These are phyloP conservation scores for Nepenthes gracilis DNA, from an alignment of 148 eudicot genomes.

Conservation along the genomic window DNA sequence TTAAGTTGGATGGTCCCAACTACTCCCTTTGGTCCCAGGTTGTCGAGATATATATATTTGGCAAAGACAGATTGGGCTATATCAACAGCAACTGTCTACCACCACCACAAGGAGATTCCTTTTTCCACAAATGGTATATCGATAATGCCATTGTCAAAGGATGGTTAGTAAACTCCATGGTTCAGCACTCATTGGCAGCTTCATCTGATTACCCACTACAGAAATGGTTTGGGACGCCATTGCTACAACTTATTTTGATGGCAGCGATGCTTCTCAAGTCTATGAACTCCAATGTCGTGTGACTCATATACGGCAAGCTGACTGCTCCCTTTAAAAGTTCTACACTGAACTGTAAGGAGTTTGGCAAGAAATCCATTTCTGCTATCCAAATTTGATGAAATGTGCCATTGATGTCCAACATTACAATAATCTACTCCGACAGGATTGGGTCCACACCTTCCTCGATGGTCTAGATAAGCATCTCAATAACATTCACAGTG, in stretches of 20 bases:
- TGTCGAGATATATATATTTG: neutral
- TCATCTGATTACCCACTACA: constrained; percentile 5
- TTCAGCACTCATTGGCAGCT: neutral
- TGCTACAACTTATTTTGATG: constrained; percentile 11
- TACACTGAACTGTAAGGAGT: constrained; percentile 1
- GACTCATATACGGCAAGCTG: neutral
- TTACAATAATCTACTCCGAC: neutral
- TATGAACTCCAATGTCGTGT: constrained; percentile 5
- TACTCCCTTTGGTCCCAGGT: neutral
- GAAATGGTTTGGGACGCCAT: constrained; percentile 3
- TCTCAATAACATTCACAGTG: constrained; percentile 4
- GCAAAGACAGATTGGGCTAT: neutral
- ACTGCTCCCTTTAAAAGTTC: neutral
- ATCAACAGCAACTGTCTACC: neutral
- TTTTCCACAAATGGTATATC: neutral
- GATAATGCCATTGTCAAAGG: neutral
- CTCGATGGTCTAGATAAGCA: constrained; percentile 3
- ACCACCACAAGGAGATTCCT: neutral
- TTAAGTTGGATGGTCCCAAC: neutral
- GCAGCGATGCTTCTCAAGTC: constrained; percentile 2
- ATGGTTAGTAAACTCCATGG: neutral
- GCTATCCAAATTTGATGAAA: neutral
- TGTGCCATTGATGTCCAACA: constrained; percentile 1
- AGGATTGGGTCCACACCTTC: constrained; percentile 6
- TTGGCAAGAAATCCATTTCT: neutral